phyloP scores from a whole-genome alignment of 495 filamentous ascomycete genomes.

The Trichoderma asperelloides region DNA sequence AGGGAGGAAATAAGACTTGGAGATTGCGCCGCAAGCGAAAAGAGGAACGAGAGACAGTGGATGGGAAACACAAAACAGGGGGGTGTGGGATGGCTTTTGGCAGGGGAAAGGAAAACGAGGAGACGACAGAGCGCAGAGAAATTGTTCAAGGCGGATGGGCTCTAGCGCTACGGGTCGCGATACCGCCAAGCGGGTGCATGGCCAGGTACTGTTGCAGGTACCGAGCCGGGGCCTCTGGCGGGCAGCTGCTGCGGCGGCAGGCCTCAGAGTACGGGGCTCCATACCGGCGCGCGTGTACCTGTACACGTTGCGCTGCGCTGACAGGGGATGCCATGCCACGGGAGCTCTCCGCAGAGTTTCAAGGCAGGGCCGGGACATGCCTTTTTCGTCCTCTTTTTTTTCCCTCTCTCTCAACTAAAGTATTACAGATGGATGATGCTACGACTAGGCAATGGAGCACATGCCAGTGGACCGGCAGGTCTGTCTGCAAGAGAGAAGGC shows the following conservation, averaged over 20 bases:
- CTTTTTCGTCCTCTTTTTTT: neutral
- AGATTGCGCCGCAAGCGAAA: neutral
- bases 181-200: neutral
- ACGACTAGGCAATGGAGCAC: too few relatives aligned
- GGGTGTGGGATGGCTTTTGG: constrained; percentile 5
- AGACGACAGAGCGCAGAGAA: neutral
- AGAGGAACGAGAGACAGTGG: constrained; percentile 3
- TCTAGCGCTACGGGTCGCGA: constrained; percentile 1
- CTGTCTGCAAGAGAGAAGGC: too few relatives aligned
- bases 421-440: too few relatives aligned
- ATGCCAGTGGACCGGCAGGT: too few relatives aligned
- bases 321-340: neutral
- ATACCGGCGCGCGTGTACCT: neutral
- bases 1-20: constrained; percentile 4
- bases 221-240: neutral
- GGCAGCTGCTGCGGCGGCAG: neutral
- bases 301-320: neutral
- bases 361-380: neutral
- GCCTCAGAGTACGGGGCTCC: neutral
- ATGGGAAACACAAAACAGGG: constrained; percentile 1
- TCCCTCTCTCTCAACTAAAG: too few relatives aligned
- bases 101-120: neutral
- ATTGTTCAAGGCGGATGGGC: neutral
- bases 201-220: neutral
- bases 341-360: neutral